Evolutionary conservation across 1,139 yeast genomes (phyloP).

Genomic region (Magnusiomyces sp.): DNA sequence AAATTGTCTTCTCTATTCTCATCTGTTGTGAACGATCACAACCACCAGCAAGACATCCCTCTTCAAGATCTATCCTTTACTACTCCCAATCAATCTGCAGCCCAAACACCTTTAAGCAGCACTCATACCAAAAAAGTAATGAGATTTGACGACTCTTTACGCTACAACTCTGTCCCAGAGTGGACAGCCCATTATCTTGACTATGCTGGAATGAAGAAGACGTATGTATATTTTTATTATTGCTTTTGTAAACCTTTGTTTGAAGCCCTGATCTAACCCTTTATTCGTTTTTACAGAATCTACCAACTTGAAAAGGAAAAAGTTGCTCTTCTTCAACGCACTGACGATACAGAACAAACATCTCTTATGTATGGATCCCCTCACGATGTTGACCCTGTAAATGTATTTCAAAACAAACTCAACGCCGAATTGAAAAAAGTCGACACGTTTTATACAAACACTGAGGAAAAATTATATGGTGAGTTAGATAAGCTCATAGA

Average conservation of each 20-base stretch:
- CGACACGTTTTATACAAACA: slow-evolving; percentile 43
- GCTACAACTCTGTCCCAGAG: slow-evolving; percentile 74
- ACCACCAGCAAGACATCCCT: background rate
- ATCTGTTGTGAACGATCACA: background rate
- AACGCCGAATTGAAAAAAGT: slow-evolving; percentile 50
- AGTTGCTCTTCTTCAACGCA: slow-evolving; percentile 19
- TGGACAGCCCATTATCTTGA: slow-evolving; percentile 65
- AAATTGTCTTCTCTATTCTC: background rate
- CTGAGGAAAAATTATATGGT: slow-evolving; percentile 41
- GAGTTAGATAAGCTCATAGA: slow-evolving; percentile 41
- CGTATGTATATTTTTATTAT: slow-evolving; percentile 16
- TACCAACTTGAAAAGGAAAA: slow-evolving; percentile 40
- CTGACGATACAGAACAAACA: slow-evolving; percentile 28
- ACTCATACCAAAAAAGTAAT: slow-evolving; percentile 28
- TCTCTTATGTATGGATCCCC: slow-evolving; percentile 26
- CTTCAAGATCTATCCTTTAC: slow-evolving; percentile 5
- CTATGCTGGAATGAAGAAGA: slow-evolving; percentile 55
- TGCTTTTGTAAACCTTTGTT: slow-evolving; percentile 5
- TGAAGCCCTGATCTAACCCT: slow-evolving; percentile 11
- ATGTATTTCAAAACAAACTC: slow-evolving; percentile 43
- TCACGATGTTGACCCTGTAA: slow-evolving; percentile 39
- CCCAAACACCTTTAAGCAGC: background rate
- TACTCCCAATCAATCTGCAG: slow-evolving; percentile 2
- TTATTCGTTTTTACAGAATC: slow-evolving; percentile 25
- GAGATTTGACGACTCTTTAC: slow-evolving; percentile 70